Conservation (phyloP, 805 yeast genomes). For the Scheffersomyces spartinae region DNA sequence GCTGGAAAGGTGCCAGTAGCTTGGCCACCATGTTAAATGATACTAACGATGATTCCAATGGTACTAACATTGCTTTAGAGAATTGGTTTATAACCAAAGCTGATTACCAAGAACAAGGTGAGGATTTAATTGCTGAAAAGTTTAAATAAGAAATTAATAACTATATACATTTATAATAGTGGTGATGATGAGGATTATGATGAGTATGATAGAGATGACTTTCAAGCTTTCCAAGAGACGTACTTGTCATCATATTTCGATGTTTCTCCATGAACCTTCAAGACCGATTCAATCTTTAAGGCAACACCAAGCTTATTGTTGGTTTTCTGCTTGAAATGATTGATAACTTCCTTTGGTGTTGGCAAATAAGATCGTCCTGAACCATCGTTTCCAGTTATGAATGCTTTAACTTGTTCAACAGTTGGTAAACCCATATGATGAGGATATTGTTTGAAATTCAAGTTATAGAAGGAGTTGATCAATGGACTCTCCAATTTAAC, state of each 20-base stretch:
- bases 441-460: conserved; percentile 38
- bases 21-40: conserved; percentile 52
- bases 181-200: no score
- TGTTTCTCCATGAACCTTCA: conserved; percentile 44
- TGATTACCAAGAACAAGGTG: conserved; percentile 57
- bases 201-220: no score
- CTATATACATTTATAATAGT: no score
- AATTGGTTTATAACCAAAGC: conserved; percentile 48
- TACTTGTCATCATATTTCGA: conserved; percentile 29
- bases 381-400: conserved; percentile 60
- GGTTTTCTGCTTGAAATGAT: conserved; percentile 43
- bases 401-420: conserved; percentile 50
- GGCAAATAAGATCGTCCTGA: conserved; percentile 56
- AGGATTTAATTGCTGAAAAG: conserved; percentile 30
- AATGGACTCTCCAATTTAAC: conserved; percentile 22
- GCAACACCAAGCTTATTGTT: conserved; percentile 48
- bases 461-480: conserved; percentile 26
- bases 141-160: conserved; percentile 33
- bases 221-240: conserved; percentile 28
- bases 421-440: conserved; percentile 72
- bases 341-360: conserved; percentile 54
- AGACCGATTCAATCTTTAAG: conserved; percentile 45
- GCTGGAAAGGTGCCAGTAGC: conserved; percentile 68
- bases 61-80: conserved; percentile 27
- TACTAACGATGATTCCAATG: conserved; percentile 8